These are phyloP conservation scores for Trametopsis cervina DNA, from an alignment of 768 basidiomycete genomes.

Conservation along the genomic window DNA sequence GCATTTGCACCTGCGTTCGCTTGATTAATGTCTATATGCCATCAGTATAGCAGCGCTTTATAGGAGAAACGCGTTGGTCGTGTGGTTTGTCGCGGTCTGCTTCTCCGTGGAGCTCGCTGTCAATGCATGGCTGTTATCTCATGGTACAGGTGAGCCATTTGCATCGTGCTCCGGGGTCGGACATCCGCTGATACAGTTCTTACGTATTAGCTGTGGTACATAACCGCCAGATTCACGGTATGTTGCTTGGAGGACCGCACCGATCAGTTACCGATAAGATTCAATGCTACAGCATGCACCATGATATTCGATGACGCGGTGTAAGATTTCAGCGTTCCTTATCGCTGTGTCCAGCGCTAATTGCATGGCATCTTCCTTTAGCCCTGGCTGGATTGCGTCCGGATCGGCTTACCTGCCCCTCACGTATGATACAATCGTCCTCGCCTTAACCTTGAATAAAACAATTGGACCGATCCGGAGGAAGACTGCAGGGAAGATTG, in stretches of 20 bases:
- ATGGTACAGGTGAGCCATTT: slow-evolving; percentile 37
- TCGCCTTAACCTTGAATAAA: slow-evolving; percentile 27
- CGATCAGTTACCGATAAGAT: background rate
- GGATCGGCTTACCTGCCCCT: slow-evolving; percentile 37
- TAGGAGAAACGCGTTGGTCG: slow-evolving; percentile 16
- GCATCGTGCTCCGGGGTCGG: no score
- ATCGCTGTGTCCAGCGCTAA: background rate
- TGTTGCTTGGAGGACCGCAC: background rate
- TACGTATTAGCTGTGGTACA: slow-evolving; percentile 25
- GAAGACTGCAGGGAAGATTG: slow-evolving; percentile 15
- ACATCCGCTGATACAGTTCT: background rate
- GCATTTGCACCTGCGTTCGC: background rate
- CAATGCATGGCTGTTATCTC: slow-evolving; percentile 49
- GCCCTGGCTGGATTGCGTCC: slow-evolving; percentile 19
- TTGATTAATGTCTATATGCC: background rate
- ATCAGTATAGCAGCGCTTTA: slow-evolving; percentile 29
- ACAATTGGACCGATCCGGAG: slow-evolving; percentile 20
- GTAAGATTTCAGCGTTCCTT: slow-evolving; percentile 18
- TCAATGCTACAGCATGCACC: slow-evolving; percentile 28
- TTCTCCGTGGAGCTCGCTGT: slow-evolving; percentile 38
- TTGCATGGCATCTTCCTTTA: background rate
- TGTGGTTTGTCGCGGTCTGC: slow-evolving; percentile 24
- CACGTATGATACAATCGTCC: slow-evolving; percentile 30
- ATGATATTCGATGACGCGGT: slow-evolving; percentile 29
- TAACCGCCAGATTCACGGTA: slow-evolving; percentile 15